Base-by-base conservation (phyloP, 768 basidiomycete genomes). In the Thelephora aurantiotincta region DNA sequence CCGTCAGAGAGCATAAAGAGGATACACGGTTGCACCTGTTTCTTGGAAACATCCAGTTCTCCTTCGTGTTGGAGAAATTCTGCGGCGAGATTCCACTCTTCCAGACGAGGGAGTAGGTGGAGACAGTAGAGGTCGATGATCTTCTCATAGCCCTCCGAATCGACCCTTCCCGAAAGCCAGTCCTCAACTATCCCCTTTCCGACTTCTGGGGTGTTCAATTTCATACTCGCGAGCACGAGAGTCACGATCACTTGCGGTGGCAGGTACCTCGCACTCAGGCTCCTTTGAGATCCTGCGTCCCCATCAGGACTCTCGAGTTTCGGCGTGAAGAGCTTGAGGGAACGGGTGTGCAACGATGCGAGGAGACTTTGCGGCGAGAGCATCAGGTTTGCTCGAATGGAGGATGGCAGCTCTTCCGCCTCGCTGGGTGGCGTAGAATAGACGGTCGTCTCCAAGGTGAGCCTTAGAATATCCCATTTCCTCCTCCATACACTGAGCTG, bases 381-480 rank as follows among this genome's bases (percentile, higher is more conserved):
- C 14, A 73, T 55, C 12, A 82, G 64, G 38, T 73, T 67, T 9
- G 70, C 66, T 30, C 72, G 71, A 22, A 85, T 65, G 0, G 72
- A 48, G 18, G 69, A 63, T 0, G 83, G 82, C 12, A 83, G 60
- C 7, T 56, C 53, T 2, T 68, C 67, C 5, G 63, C 58, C 20
- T 69, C 59, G 12, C 57, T 52, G 16, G 77, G 73, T 1, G 67
- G 66, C 2, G 81, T 71, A 12, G 75, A 60, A 56, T 82, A 86
- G 22, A 84, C 63, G 0, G 80, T 85, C 1, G 80, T 76, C 58
- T 90, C 86, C 47, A 88, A 71, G 0, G 86, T 90, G 52, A 91
- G 81, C 20, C 88, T 74, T 6, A 91, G 77, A 48, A 91, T 77
- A 56, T 91, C 87, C 88, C 88, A 91, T 65, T 88, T 89, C 48